Conservation (phyloP, 2,329 filamentous ascomycete species). For the Trichoderma hamatum region DNA sequence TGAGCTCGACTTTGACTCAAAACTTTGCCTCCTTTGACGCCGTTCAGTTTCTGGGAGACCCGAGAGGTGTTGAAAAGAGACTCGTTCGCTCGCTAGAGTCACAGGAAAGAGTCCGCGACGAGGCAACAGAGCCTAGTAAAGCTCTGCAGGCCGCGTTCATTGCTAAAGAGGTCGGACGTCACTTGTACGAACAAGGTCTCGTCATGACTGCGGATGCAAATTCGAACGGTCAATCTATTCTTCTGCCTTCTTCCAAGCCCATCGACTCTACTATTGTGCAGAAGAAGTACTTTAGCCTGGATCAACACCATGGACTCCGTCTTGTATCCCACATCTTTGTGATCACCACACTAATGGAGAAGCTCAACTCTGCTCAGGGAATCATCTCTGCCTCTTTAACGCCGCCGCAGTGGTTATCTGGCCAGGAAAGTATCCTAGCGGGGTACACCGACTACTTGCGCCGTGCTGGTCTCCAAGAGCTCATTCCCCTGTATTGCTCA, state of each 20-base stretch:
- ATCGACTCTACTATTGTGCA: slow-evolving; percentile 42
- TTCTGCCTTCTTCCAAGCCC: slow-evolving; percentile 33
- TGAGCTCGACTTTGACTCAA: slow-evolving; percentile 57
- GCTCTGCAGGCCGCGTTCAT: slow-evolving; percentile 77
- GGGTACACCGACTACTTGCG: slow-evolving; percentile 82
- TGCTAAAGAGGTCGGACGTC: slow-evolving; percentile 60
- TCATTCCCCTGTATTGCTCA: slow-evolving; percentile 87
- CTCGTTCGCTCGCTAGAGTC: slow-evolving; percentile 65
- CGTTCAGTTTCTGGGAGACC: slow-evolving; percentile 62
- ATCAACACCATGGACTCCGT: slow-evolving; percentile 66
- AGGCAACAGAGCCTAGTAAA: slow-evolving; percentile 69
- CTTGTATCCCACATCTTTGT: slow-evolving; percentile 68
- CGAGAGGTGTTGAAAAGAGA: slow-evolving; percentile 54
- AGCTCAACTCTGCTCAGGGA: slow-evolving; percentile 45
- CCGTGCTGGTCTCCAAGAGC: slow-evolving; percentile 69
- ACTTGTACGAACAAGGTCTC: slow-evolving; percentile 63
- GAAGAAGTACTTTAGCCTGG: slow-evolving; percentile 55
- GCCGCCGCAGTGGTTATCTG: slow-evolving; percentile 42
- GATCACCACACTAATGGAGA: slow-evolving; percentile 68
- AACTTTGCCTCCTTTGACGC: slow-evolving; percentile 67
- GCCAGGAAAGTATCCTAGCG: slow-evolving; percentile 75
- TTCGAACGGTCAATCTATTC: slow-evolving; percentile 33
- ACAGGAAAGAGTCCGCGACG: slow-evolving; percentile 56
- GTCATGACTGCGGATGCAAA: slow-evolving; percentile 37
- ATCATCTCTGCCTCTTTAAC: slow-evolving; percentile 27